These are phyloP conservation scores for Microbotryomycetes sp. DNA, from an alignment of 1,284 basidiomycete species.

Conservation along the genomic window DNA sequence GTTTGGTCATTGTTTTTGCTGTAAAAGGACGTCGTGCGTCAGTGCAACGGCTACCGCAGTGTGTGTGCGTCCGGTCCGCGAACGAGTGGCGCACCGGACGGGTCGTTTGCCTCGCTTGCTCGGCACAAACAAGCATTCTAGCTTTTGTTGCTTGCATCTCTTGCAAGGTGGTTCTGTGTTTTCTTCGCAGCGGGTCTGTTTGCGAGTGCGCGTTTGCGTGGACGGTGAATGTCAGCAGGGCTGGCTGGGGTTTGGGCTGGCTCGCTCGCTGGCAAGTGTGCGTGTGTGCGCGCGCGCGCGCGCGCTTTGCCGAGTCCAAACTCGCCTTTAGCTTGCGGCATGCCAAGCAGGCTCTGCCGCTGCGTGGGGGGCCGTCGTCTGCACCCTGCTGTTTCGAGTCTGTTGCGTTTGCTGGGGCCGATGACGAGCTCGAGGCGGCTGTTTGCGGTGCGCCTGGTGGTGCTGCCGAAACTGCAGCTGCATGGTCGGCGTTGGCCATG, in stretches of 20 bases:
- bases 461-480: no score
- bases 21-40: background rate
- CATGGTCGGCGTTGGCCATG: no score
- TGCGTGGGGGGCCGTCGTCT: constrained; percentile 1
- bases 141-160: constrained; percentile 11
- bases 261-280: background rate
- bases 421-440: no score
- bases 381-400: no score
- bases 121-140: constrained; percentile 27
- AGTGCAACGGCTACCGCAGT: background rate
- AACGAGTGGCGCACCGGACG: background rate
- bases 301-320: background rate
- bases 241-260: background rate
- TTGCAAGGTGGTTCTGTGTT: constrained; percentile 24
- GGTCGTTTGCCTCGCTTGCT: constrained; percentile 25
- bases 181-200: constrained; percentile 21
- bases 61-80: background rate
- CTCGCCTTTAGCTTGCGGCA: constrained; percentile 25
- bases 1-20: background rate
- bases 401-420: no score
- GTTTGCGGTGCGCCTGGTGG: no score
- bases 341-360: constrained; percentile 17
- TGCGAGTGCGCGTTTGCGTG: background rate
- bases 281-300: background rate
- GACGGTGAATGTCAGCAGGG: background rate